Conservation (phyloP, 2,329 filamentous ascomycete genomes). For the Penicillium italicum region DNA sequence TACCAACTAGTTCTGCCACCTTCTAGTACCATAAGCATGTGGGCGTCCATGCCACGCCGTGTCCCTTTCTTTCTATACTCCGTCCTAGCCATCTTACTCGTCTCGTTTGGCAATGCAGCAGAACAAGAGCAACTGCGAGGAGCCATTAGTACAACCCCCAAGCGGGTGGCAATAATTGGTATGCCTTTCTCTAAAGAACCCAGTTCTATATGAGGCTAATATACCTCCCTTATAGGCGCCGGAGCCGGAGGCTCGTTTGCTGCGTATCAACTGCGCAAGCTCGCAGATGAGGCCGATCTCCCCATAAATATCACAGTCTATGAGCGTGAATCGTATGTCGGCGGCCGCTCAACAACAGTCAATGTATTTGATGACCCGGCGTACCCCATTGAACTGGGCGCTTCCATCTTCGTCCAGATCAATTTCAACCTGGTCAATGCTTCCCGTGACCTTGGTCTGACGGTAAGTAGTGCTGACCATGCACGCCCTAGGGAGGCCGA, state of each 20-base stretch:
- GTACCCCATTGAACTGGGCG: constrained; percentile 78
- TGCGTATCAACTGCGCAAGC: constrained; percentile 76
- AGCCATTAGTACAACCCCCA: constrained; percentile 18
- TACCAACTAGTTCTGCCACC: neutral
- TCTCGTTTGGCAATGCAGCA: constrained; percentile 19
- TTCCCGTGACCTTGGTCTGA: constrained; percentile 66
- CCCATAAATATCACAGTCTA: constrained; percentile 80
- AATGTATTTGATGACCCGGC: constrained; percentile 65
- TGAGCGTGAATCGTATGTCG: constrained; percentile 72
- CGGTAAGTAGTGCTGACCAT: constrained; percentile 47
- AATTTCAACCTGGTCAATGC: constrained; percentile 81
- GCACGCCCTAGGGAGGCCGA: constrained; percentile 45
- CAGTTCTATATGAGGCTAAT: neutral
- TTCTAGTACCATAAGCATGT: neutral
- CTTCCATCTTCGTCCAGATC: constrained; percentile 81
- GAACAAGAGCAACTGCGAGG: constrained; percentile 25
- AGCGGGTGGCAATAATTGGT: constrained; percentile 39
- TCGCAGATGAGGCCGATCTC: constrained; percentile 58
- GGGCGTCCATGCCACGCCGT: neutral
- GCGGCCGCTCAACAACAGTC: constrained; percentile 83
- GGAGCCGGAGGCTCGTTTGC: constrained; percentile 83
- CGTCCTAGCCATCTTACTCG: constrained; percentile 12
- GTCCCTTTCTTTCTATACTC: constrained; percentile 8
- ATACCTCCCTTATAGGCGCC: constrained; percentile 58
- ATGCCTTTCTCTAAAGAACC: constrained; percentile 3